Base-by-base conservation (phyloP, 2,329 filamentous ascomycete species). In the Colletotrichum sp. region DNA sequence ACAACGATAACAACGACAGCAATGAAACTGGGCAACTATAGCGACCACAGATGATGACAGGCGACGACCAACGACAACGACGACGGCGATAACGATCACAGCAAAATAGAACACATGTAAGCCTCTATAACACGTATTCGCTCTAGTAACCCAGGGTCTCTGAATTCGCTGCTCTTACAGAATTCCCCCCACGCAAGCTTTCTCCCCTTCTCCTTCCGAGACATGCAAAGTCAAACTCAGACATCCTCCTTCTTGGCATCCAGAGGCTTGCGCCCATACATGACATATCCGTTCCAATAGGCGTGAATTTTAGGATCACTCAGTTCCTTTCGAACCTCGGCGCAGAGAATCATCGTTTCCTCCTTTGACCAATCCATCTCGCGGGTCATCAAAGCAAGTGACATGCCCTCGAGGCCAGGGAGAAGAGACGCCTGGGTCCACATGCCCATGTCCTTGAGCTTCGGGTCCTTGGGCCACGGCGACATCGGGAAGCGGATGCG, bases 401-500 rank as follows among this genome's bases (percentile, higher is more conserved):
- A 80, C 72, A 84, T 78, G 8, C 78, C 83, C 48, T 83, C 80
- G 9, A 83, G 48, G 8, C 77, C 79, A 2, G 72, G 74, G 8
- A 78, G 30, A 18, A 80, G 28, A 0, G 65, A 64, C 2, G 74
- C 55, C 8, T 73, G 70, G 6, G 65, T 64, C 79, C 82, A 83
- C n/a, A 69, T 57, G 12, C 84, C 84, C 6, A 85, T 76, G 72
- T 84, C 79, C 75, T 84, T 85, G 66, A 82, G 78, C 64, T 80
- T 78, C 15, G 70, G 65, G 61, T 84, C 82, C 58, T 80, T 80
- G 34, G 84, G 82, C 85, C 84, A 86, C 3, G 79, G 65, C 3
- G 43, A 57, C 6, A 57, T 6, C 0, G 65, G 65, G 8, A 67
- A 67, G 12, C 18, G 15, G 3, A 67, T n/a, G 4, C 18, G 48